Evolutionary conservation across 2,329 filamentous ascomycete genomes (phyloP), one percentile per base, ranked within the genome.

Genomic region (Aspergillus sp.): DNA sequence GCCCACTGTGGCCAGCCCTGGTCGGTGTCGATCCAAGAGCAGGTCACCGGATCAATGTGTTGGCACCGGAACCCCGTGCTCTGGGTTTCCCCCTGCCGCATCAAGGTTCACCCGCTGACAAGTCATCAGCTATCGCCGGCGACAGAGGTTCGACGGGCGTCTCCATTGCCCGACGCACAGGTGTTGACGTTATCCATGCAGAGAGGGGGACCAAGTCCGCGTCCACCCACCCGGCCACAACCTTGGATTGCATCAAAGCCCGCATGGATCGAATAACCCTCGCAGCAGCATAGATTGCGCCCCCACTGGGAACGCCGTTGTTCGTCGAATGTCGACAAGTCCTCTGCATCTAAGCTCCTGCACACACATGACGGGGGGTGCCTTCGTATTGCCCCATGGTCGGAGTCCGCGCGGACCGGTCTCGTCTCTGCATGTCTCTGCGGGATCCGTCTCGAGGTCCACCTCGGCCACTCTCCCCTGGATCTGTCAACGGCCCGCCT

Each of bases 1-100:
- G 16, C 34, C 34, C 34, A 38, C 16, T 45, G n/a, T n/a, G 31
- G 49, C 47, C 25, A 29, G 25, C 36, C 47, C 53, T 49, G 47
- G 48, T 42, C 47, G 44, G 58, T 62, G 65, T 65, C 63, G 64
- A 67, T 68, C 64, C 40, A 11, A 20, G 17, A 42, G 45, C 53
- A 57, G 59, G 67, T 70, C 67, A 70, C 65, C 67, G 58, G 67
- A 67, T 67, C 66, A 65, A 62, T 70, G 67, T 56, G 67, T 62
- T 70, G 67, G 65, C 67, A 67, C 52, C 55, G 53, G 48, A 44
- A 44, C 44, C 40, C 40, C 19, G 19, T 21, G 14, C n/a, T 19
- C 16, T 20, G 14, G 38, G 32, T 52, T 51, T 48, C 31, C 32
- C 52, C 42, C 34, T 54, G 43, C 46, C 46, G 11, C 25, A 29